Conservation (phyloP, 2,329 filamentous ascomycete genomes). For the Didymella pomorum region DNA sequence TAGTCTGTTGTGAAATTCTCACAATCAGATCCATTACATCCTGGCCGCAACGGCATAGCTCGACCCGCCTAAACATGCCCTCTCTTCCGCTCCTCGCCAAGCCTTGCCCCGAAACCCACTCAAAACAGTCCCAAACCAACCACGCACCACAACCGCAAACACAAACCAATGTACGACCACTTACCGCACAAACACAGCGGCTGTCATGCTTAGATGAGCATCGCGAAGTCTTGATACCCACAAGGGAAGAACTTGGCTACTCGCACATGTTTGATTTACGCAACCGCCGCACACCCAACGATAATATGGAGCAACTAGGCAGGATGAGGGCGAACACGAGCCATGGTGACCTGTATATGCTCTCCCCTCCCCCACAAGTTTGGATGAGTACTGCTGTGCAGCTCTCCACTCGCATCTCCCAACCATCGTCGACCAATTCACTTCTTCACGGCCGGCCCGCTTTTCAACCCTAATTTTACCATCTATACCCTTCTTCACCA, state of each 20-base stretch:
- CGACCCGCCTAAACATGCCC: constrained; percentile 3
- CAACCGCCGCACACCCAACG: constrained; percentile 1
- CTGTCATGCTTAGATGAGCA: constrained; percentile 29
- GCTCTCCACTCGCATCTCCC: background rate
- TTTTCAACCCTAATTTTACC: too few relatives aligned
- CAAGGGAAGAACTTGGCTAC: constrained; percentile 18
- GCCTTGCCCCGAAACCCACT: constrained; percentile 36
- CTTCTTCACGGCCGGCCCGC: too few relatives aligned
- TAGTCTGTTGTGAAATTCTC: too few relatives aligned
- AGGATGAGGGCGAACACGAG: background rate
- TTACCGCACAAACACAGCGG: background rate
- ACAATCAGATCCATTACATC: background rate
- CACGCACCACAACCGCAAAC: constrained; percentile 34
- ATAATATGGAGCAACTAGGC: background rate
- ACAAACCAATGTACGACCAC: constrained; percentile 26
- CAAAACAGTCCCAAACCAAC: constrained; percentile 34
- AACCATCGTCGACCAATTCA: constrained; percentile 9
- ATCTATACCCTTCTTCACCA: constrained; percentile 10
- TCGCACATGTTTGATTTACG: constrained; percentile 18
- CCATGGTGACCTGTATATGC: constrained; percentile 12
- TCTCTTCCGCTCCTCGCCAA: constrained; percentile 24
- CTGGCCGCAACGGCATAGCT: background rate
- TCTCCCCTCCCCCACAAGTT: constrained; percentile 7
- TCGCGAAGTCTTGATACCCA: constrained; percentile 25
- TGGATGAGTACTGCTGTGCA: constrained; percentile 9